phyloP scores from a whole-genome alignment of 2,329 filamentous ascomycete genomes.

The Botrytis cinerea region DNA sequence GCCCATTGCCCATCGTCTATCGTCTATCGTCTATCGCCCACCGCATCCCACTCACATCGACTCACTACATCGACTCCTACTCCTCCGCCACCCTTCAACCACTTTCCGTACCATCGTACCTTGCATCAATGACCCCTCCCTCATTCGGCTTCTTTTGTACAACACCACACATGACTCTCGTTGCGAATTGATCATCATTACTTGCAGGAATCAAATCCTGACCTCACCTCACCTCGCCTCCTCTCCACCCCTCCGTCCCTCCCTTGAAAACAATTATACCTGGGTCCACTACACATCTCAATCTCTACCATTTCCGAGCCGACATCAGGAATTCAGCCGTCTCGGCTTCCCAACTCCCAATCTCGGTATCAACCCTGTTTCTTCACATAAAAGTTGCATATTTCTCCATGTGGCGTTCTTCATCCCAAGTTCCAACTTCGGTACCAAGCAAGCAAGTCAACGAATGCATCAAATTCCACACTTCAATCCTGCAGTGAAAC shows the following conservation, averaged over 20 bases:
- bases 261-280: background rate
- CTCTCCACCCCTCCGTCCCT: background rate
- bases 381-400: background rate
- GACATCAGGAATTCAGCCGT: background rate
- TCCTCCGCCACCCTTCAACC: background rate
- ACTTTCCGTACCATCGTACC: conserved; percentile 3
- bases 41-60: no score
- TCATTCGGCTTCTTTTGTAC: background rate
- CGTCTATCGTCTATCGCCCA: no score
- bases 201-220: background rate
- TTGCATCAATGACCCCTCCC: conserved; percentile 15
- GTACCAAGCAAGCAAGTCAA: background rate
- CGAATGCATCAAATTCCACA: background rate
- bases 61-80: no score
- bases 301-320: background rate
- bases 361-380: background rate
- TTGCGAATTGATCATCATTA: conserved; percentile 5
- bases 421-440: background rate
- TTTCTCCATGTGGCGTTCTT: background rate
- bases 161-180: background rate
- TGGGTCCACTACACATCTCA: background rate
- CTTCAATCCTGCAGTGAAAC: conserved; percentile 2
- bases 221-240: background rate
- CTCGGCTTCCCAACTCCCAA: background rate
- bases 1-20: no score